Base-by-base conservation (phyloP, 2,329 filamentous ascomycete genomes). In the Xylariomycetidae sp. region DNA sequence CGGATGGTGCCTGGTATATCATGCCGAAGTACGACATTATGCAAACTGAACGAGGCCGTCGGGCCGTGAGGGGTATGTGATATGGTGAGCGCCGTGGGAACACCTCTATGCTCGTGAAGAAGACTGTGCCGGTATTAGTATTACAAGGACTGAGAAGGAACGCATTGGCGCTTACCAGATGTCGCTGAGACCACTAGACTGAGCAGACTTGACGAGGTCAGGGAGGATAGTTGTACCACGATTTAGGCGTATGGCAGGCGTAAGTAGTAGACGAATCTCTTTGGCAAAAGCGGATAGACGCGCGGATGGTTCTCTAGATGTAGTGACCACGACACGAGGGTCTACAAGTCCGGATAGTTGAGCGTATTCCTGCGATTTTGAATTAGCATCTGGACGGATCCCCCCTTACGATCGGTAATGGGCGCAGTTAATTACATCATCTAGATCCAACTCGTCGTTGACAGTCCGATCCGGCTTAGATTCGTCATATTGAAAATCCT, bases 401-500 rank as follows among this genome's bases (percentile, higher is more conserved):
- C n/a, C n/a, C n/a, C n/a, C n/a, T n/a, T n/a, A n/a, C n/a, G n/a
- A n/a, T n/a, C n/a, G n/a, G n/a, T n/a, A n/a, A n/a, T n/a, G n/a
- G n/a, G n/a, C n/a, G n/a, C n/a, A n/a, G n/a, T n/a, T n/a, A n/a
- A 25, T 14, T 64, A 97, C 90, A 53, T 94, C 87, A 55, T 94
- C 87, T 14, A 94, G 64, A 35, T 86, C 82, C 13, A 88, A 63
- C 56, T 82, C 73, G 37, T 88, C 82, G 37, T 86, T 74, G 13
- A 70, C 67, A 3, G 71, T 79, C 34, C 80, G 65, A 49, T 88
- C 84, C 15, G 74, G 72, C 16, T 78, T 68, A 4, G 87, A 86
- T 62, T 96, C 90, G 57, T 98, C 92, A 58, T 90, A 98, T 56
- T 89, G 88, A 65, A 85, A 96, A 58, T 97, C 88, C 55, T 86